Evolutionary conservation across 768 basidiomycete species (phyloP), one percentile per base, ranked within the genome.

Genomic region (Amanita exitialis): DNA sequence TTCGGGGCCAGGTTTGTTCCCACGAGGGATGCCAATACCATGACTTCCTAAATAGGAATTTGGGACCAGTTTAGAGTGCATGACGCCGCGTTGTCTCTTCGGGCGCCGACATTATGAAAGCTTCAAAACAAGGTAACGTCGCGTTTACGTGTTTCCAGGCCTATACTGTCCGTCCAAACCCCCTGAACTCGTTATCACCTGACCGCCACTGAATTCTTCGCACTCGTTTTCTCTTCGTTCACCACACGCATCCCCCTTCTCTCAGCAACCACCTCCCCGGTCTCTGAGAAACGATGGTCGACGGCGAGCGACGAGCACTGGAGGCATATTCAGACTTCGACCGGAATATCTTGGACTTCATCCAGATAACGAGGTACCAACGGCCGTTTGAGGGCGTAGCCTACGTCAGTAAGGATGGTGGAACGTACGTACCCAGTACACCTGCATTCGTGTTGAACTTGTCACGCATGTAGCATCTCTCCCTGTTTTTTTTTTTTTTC

Each of bases 281-380:
- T n/a, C 12, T n/a, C 13, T 35, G 12, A 4, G n/a, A 37, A 37
- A n/a, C 5, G 13, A 37, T n/a, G 5, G 25, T 25, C 10, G 10
- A 12, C 20, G 13, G 30, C 12, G 8, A 30, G 3, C n/a, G 5
- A 15, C 23, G 21, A 12, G 9, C 41, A 2, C 21, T 1, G 41
- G 41, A 43, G 23, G 25, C 12, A 27, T 25, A n/a, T 28, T 21
- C 21, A 3, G 3, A 27, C 2, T 21, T 36, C 3, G 13, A 23
- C 6, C n/a, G 6, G 18, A 9, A 28, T 28, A 16, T 50, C 9
- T 45, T 58, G n/a, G 58, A 53, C 28, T 56, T 58, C 45, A 39
- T 56, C 52, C 51, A 56, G 35, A 56, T 53, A 5, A 25, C 56
- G n/a, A 51, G 48, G 18, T 58, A 58, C 47, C 54, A 54, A 37